Evolutionary conservation across 805 yeast genomes (phyloP).

Genomic region (Isabelozyma rhagii): DNA sequence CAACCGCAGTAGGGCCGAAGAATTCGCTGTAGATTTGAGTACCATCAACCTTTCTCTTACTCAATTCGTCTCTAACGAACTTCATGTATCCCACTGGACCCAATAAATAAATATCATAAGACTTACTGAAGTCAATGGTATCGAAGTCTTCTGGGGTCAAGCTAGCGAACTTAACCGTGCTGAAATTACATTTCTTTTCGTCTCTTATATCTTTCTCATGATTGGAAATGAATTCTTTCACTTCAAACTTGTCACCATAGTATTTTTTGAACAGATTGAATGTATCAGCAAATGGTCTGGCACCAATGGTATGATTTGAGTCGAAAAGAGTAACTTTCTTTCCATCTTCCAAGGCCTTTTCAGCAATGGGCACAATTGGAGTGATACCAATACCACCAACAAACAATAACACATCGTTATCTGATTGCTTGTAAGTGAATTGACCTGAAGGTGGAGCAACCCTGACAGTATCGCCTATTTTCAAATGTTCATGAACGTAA

Average conservation of each 20-base stretch:
- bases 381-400: constrained; percentile 71
- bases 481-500: constrained; percentile 44
- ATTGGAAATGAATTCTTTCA: constrained; percentile 19
- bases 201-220: constrained; percentile 1
- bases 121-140: constrained; percentile 8
- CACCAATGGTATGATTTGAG: constrained; percentile 21
- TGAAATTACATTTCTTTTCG: not conserved
- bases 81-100: constrained; percentile 35
- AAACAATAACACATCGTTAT: constrained; percentile 36
- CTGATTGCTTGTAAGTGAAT: constrained; percentile 32
- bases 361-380: constrained; percentile 55
- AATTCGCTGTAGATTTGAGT: constrained; percentile 21
- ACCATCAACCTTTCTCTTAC: constrained; percentile 9
- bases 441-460: constrained; percentile 63
- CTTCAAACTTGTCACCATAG: constrained; percentile 11
- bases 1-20: constrained; percentile 31
- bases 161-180: constrained; percentile 6
- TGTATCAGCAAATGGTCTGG: constrained; percentile 22
- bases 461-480: constrained; percentile 46
- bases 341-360: constrained; percentile 30
- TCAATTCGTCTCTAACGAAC: constrained; percentile 19
- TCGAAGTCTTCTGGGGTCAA: constrained; percentile 18
- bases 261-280: constrained; percentile 11
- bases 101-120: constrained; percentile 26
- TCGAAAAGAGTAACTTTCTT: constrained; percentile 30